Percentiles rank a stretch among this genome's conserved stretches.
Conservation (phyloP, 257 asterid species). For the Solanum peruvianum region DNA sequence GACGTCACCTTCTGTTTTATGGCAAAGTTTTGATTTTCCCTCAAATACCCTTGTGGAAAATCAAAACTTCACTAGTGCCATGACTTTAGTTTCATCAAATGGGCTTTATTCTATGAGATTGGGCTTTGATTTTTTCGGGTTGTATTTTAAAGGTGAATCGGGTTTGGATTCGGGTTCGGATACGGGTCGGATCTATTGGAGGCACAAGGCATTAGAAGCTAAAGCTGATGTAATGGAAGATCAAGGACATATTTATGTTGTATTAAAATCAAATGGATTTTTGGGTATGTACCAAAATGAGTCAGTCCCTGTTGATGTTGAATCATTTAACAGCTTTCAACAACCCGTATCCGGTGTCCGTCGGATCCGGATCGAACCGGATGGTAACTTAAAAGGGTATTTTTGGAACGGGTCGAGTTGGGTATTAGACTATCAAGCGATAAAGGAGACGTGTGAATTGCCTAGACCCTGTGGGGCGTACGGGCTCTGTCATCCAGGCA, state of each 20-base stretch:
- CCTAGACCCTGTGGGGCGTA: slow-evolving; percentile 72
- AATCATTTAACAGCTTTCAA: slow-evolving; percentile 63
- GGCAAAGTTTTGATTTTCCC: slow-evolving; percentile 86
- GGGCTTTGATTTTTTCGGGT: slow-evolving; percentile 56
- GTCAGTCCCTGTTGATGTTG: slow-evolving; percentile 55
- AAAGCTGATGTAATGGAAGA: slow-evolving; percentile 49
- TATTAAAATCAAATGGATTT: slow-evolving; percentile 51
- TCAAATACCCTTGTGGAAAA: slow-evolving; percentile 74
- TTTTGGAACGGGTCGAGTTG: slow-evolving; percentile 86
- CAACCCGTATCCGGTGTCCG: slow-evolving; percentile 41
- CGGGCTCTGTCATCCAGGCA: slow-evolving; percentile 57
- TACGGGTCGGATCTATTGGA: slow-evolving; percentile 48
- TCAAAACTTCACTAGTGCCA: slow-evolving; percentile 59
- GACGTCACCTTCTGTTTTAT: slow-evolving; percentile 1
- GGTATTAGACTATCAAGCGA: slow-evolving; percentile 52
- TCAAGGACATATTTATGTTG: slow-evolving; percentile 43
- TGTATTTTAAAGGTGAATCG: slow-evolving; percentile 29
- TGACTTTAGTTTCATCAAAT: slow-evolving; percentile 52
- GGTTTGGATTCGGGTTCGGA: background rate
- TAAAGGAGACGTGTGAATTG: slow-evolving; percentile 54
- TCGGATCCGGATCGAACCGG: slow-evolving; percentile 62
- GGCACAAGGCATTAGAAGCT: slow-evolving; percentile 62
- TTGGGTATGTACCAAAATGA: slow-evolving; percentile 77
- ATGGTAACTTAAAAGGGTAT: slow-evolving; percentile 68
- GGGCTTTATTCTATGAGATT: slow-evolving; percentile 67